Evolutionary conservation across 805 yeast genomes (phyloP), one percentile per base, ranked within the genome.

Genomic region (Citeromyces matritensis): DNA sequence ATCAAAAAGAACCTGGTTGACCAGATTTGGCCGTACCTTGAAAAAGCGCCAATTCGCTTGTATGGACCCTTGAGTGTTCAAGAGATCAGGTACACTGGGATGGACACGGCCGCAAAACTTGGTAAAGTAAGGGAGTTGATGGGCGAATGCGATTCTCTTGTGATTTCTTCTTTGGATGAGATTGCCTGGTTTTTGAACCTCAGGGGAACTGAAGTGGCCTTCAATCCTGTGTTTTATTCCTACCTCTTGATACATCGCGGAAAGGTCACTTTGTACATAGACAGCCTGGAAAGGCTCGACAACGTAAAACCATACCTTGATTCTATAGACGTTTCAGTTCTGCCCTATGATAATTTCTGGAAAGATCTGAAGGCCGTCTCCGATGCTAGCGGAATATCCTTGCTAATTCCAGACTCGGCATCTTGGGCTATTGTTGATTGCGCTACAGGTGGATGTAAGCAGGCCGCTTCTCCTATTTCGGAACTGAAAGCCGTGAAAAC

Each of bases 191-290:
- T 64, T 19, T 47, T 67, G 36, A 68, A 68, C 38, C 47, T 69
- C 34, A 51, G 76, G 36, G 75, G 74, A 10, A 38, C 43, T 14
- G 97, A 88, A 49, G 76, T 88, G 36, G 76, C 75, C 4, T 88
- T 66, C 48, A 77, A 78, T 44, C 96, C 97, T 1, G 88, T 85
- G 2, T 91, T 88, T 49, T 84, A 73, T 53, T 61, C 86, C 6
- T 80, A 74, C 42, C 58, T 70, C 2, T 47, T 66, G 1, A 58
- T 76, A 21, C 55, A 66, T 11, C 56, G 45, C 9, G 55, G 46
- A 19, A 44, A 50, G 9, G 48, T 60, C 15, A 50, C 49, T 1
- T 49, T 70, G 30, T 70, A 59, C 43, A 60, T 63, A 7, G 64
- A 65, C 42, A 42, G 49, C 9, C 46, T 43, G 37, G 46, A 44